Evolutionary conservation across 2,329 filamentous ascomycete genomes (phyloP).

Genomic region (Pyrenophora teres): DNA sequence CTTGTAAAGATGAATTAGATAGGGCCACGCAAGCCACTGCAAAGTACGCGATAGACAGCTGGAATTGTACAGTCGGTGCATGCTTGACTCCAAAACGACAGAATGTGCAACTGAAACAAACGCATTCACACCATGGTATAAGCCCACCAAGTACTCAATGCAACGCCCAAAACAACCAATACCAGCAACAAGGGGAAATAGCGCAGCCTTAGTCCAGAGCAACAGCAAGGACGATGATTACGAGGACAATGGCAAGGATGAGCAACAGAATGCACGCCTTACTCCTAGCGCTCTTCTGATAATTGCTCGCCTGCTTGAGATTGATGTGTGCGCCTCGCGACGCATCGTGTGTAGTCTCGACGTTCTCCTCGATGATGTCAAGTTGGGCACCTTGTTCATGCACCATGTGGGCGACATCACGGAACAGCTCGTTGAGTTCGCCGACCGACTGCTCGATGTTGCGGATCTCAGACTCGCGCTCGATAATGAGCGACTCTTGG

Average conservation of each 20-base stretch:
- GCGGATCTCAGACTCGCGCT: conserved; percentile 94
- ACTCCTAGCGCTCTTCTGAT: conserved; percentile 93
- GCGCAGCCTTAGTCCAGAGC: conserved; percentile 65
- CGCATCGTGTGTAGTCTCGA: conserved; percentile 79
- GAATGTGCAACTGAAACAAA: background rate
- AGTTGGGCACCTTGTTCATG: conserved; percentile 89
- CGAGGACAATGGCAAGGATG: conserved; percentile 84
- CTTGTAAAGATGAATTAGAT: background rate
- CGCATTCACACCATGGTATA: conserved; percentile 16
- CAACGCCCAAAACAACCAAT: conserved; percentile 8
- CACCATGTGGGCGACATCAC: conserved; percentile 97
- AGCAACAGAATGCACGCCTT: conserved; percentile 92
- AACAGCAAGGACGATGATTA: conserved; percentile 86
- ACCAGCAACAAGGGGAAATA: background rate
- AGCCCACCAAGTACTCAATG: conserved; percentile 11
- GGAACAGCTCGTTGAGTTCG: conserved; percentile 94
- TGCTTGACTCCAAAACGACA: too few relatives aligned
- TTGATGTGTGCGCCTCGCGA: conserved; percentile 86
- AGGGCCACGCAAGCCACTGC: background rate
- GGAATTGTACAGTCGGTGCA: background rate
- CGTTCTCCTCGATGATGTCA: conserved; percentile 85
- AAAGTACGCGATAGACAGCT: background rate
- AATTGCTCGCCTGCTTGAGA: conserved; percentile 80
- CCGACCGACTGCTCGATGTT: conserved; percentile 97
- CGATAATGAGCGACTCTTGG: conserved; percentile 91